Percentiles rank a stretch among this genome's conserved stretches.
Evolutionary conservation across 2,329 filamentous ascomycete species (phyloP).

Genomic region (Clonostachys sp.): DNA sequence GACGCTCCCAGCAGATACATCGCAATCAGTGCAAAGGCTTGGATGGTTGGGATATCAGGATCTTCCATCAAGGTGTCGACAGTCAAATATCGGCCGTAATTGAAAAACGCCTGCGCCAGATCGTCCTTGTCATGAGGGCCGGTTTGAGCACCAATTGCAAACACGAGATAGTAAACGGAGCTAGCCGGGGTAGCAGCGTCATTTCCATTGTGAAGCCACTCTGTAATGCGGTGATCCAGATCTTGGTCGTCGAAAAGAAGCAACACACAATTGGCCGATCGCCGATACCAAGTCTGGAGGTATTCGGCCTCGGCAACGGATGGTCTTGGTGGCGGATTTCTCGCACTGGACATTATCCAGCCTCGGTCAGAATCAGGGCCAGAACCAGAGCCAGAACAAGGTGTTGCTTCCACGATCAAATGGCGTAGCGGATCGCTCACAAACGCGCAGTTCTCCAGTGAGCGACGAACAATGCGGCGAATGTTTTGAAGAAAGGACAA

Average conservation of each 20-base stretch:
- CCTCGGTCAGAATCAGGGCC: no score
- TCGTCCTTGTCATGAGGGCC: slow-evolving; percentile 21
- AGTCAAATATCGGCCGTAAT: slow-evolving; percentile 24
- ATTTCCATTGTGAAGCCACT: no score
- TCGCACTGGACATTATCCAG: no score
- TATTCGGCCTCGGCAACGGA: no score
- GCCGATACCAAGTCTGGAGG: no score
- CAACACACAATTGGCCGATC: no score
- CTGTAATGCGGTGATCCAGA: no score
- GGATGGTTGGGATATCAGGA: slow-evolving; percentile 24
- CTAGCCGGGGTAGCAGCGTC: no score
- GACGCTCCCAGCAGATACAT: slow-evolving; percentile 27
- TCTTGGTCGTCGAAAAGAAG: no score
- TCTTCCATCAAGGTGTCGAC: slow-evolving; percentile 24
- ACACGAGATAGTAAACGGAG: slow-evolving; percentile 11
- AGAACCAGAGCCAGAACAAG: no score
- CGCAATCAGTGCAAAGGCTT: slow-evolving; percentile 24
- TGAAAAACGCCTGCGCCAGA: slow-evolving; percentile 23
- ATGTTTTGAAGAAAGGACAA: slow-evolving; percentile 25
- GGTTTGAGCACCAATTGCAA: slow-evolving; percentile 24
- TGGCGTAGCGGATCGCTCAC: slow-evolving; percentile 25
- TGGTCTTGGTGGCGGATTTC: no score
- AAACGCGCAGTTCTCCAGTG: slow-evolving; percentile 21
- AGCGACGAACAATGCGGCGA: slow-evolving; percentile 19
- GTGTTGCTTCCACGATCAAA: slow-evolving; percentile 21